Percentiles rank a stretch among this genome's conserved stretches.
These are phyloP conservation scores for Pelargonium australe DNA, from an alignment of 441 rosid species.

Conservation along the genomic window DNA sequence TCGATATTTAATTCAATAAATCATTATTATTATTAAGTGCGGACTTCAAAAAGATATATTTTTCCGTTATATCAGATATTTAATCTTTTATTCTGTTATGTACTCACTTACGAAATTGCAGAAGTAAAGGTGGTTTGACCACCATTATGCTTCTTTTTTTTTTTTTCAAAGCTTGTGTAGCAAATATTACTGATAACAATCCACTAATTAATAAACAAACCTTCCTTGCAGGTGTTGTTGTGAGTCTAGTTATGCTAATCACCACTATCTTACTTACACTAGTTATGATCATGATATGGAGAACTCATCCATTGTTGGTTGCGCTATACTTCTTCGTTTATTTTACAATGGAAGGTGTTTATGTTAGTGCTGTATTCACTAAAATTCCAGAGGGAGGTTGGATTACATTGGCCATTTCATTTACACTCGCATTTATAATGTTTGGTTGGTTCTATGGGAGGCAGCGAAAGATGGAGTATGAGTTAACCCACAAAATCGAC, in stretches of 20 bases:
- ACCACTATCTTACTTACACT: constrained; percentile 45
- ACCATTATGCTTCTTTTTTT: too few relatives aligned
- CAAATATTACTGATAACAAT: too few relatives aligned
- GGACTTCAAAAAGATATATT: too few relatives aligned
- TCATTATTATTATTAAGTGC: too few relatives aligned
- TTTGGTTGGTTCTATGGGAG: constrained; percentile 70
- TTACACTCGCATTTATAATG: constrained; percentile 52
- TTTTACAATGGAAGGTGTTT: constrained; percentile 57
- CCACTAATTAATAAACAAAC: too few relatives aligned
- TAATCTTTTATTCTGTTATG: too few relatives aligned
- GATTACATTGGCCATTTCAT: constrained; percentile 63
- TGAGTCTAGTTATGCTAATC: constrained; percentile 62
- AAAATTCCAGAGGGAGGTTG: constrained; percentile 63
- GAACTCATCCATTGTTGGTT: constrained; percentile 35
- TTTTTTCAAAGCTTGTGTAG: too few relatives aligned
- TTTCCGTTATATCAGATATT: too few relatives aligned
- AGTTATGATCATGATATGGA: constrained; percentile 65
- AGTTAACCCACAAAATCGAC: constrained; percentile 44
- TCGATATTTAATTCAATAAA: too few relatives aligned
- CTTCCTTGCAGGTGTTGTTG: constrained; percentile 51
- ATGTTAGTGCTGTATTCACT: constrained; percentile 53
- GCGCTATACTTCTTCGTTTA: constrained; percentile 40
- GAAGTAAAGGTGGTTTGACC: too few relatives aligned
- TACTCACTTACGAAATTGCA: too few relatives aligned
- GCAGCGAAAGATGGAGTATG: constrained; percentile 56